Evolutionary conservation across 1,284 basidiomycete genomes (phyloP).

Genomic region (Psilocybe mexicana): DNA sequence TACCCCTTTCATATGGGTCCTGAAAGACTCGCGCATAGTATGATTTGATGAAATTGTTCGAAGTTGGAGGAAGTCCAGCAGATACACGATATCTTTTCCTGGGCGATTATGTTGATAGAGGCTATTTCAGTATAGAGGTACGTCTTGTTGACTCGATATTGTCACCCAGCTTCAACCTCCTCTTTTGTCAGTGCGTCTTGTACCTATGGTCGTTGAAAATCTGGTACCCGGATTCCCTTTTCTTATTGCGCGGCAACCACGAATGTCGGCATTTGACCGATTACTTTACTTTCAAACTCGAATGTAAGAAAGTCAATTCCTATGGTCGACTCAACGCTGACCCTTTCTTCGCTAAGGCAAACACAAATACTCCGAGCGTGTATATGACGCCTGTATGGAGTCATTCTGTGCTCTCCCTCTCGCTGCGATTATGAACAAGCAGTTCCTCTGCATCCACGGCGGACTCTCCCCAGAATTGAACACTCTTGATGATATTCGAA

Average conservation of each 20-base stretch:
- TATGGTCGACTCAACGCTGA: conserved; percentile 10
- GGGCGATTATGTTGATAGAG: conserved; percentile 98
- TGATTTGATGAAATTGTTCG: conserved; percentile 98
- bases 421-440: conserved; percentile 92
- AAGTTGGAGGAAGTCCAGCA: conserved; percentile 88
- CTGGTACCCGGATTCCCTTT: conserved; percentile 75
- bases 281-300: conserved; percentile 95
- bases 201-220: conserved; percentile 94
- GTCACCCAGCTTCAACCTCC: not conserved
- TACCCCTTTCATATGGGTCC: not conserved
- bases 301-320: conserved; percentile 56
- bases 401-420: conserved; percentile 93
- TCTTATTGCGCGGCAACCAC: conserved; percentile 94
- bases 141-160: conserved; percentile 12
- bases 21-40: conserved; percentile 54
- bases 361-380: conserved; percentile 87
- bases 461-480: conserved; percentile 89
- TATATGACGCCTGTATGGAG: conserved; percentile 91
- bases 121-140: conserved; percentile 95
- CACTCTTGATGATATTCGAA: conserved; percentile 28
- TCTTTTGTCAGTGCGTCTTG: conserved; percentile 68
- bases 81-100: conserved; percentile 95
- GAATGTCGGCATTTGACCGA: conserved; percentile 96
- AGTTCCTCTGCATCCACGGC: conserved; percentile 98
- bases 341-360: conserved; percentile 54